These are phyloP conservation scores for Pelargonium australe DNA, from an alignment of 441 rosid genomes.

Conservation along the genomic window DNA sequence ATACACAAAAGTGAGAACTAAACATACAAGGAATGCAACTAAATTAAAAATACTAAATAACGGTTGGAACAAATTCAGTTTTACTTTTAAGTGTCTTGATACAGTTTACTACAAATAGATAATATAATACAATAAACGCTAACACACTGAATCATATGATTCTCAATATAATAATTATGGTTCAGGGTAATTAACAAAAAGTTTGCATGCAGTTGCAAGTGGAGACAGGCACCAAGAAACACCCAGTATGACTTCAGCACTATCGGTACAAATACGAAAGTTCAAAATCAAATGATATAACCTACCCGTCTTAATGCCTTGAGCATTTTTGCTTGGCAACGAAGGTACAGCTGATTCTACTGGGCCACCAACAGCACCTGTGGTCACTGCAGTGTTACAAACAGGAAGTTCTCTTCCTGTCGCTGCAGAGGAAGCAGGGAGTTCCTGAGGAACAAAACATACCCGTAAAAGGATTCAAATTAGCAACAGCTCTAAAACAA, in stretches of 20 bases:
- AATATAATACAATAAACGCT: not conserved
- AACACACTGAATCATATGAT: not conserved
- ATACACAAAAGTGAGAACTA: slow-evolving; percentile 1
- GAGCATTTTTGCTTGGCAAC: slow-evolving; percentile 25
- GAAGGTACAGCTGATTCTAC: slow-evolving; percentile 19
- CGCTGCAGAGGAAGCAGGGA: slow-evolving; percentile 24
- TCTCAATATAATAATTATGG: slow-evolving; percentile 1
- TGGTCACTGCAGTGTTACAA: slow-evolving; percentile 20
- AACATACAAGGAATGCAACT: not conserved
- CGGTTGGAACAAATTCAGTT: not conserved
- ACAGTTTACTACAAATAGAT: not conserved
- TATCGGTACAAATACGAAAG: not conserved
- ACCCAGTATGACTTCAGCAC: slow-evolving; percentile 9
- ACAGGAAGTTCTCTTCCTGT: not conserved
- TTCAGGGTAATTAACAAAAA: slow-evolving; percentile 4
- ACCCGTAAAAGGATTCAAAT: slow-evolving; percentile 4
- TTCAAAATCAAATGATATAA: not conserved
- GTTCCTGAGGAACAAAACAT: slow-evolving; percentile 30
- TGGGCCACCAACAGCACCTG: slow-evolving; percentile 33
- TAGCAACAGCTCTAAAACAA: not conserved
- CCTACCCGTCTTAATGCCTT: slow-evolving; percentile 39
- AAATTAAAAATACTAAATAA: not conserved
- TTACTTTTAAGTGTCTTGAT: not conserved
- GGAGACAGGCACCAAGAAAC: slow-evolving; percentile 7
- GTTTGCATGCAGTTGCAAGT: not conserved